phyloP scores from a whole-genome alignment of 31 red algal genomes.

The Endocladia muricata region DNA sequence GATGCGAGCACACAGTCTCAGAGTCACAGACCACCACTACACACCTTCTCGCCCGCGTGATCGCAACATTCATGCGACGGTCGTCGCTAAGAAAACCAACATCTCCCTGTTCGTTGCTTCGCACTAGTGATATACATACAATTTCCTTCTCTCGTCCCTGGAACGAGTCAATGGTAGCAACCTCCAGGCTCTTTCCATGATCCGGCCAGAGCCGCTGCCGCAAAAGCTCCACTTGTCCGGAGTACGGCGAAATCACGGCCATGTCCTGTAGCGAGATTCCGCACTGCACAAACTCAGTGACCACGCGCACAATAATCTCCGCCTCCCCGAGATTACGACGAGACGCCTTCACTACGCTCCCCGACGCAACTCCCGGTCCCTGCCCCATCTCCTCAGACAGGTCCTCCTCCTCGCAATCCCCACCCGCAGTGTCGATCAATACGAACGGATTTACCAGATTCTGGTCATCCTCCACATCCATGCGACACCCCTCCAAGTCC shows the following conservation, averaged over 20 bases:
- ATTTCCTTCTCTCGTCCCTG: constrained; percentile 83
- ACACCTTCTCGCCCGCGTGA: constrained; percentile 53
- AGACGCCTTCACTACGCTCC: constrained; percentile 5
- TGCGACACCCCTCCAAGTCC: background rate
- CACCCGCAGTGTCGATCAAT: constrained; percentile 33
- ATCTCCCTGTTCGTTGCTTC: constrained; percentile 45
- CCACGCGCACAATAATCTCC: constrained; percentile 18
- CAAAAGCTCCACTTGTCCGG: constrained; percentile 52
- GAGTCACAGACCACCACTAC: constrained; percentile 34
- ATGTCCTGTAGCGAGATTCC: constrained; percentile 14
- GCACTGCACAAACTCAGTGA: constrained; percentile 4
- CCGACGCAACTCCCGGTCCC: background rate
- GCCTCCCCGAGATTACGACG: constrained; percentile 35
- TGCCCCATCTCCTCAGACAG: constrained; percentile 22
- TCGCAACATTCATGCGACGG: constrained; percentile 69
- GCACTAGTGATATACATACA: constrained; percentile 62
- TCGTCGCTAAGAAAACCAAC: constrained; percentile 59
- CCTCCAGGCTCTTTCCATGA: constrained; percentile 30
- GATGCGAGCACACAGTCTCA: constrained; percentile 14
- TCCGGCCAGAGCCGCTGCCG: background rate
- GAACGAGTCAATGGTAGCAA: constrained; percentile 74
- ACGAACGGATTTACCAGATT: constrained; percentile 1
- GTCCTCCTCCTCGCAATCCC: constrained; percentile 39
- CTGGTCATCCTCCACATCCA: constrained; percentile 14
- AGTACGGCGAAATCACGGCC: constrained; percentile 59